Evolutionary conservation across 75 land plant species (phyloP), one percentile per base, ranked within the genome.

Genomic region (Selaginella moellendorffii): DNA sequence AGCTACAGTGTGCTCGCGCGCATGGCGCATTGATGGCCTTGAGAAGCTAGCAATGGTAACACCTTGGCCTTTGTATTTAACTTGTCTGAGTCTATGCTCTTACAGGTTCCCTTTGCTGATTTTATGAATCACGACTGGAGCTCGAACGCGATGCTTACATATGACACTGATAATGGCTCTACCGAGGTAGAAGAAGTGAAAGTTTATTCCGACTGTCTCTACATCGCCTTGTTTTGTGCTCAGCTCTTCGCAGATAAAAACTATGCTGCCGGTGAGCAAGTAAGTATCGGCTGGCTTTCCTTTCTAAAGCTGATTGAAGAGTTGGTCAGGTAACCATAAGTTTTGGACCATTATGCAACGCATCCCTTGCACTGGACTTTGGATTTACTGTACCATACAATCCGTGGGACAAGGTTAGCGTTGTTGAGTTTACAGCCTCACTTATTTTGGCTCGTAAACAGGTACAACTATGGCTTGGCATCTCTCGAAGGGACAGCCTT

Each of bases 81-180:
- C 29, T 68, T 63, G 20, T 24, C 24, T 21, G 22, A 67, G 26
- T 19, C 26, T 51, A 24, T 65, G 19, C 2, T 62, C 36, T 30
- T 72, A 19, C 73, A 90, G 96, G 81, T 90, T 54, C 97, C 97
- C 26, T 90, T 82, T 84, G 93, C 86, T 71, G 97, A 90, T 74
- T 90, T 87, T 66, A 61, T 84, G 31, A 90, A 90, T 79, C 97
- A 90, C 59, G 82, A 87, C 72, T 79, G 83, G 26, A 26, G 17
- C n/a, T 84, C 83, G n/a, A 75, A 80, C n/a, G 68, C 93, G 58
- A 61, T 80, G 60, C 68, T 89, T 30, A 63, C 83, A 26, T 70
- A 73, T 74, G 88, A 87, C 68, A 83, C 79, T 30, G 80, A 68
- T 21, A 73, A 87, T 53, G 67, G 74, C 27, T 63, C 68, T 30